Evolutionary conservation across 1,284 basidiomycete species (phyloP).

Genomic region (Cryptococcus sp.): DNA sequence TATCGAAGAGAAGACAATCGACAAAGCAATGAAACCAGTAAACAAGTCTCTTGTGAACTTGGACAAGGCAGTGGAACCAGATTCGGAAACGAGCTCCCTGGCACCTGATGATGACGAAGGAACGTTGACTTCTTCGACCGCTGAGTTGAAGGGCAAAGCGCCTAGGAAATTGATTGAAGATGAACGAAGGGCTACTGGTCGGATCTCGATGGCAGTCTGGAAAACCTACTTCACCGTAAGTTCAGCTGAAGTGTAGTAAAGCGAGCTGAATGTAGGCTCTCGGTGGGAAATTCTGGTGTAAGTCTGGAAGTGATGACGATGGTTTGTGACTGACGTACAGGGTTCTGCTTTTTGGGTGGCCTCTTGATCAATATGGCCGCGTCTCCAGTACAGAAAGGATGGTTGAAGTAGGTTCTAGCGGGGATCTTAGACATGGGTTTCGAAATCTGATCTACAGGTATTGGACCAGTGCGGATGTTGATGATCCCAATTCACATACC

Average conservation of each 20-base stretch:
- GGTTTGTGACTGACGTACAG: conserved; percentile 47
- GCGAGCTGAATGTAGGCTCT: conserved; percentile 16
- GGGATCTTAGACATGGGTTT: neutral
- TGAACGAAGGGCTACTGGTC: conserved; percentile 78
- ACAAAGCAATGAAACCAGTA: conserved; percentile 33
- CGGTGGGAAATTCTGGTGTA: conserved; percentile 55
- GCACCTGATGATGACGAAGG: conserved; percentile 35
- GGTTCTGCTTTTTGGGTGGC: conserved; percentile 60
- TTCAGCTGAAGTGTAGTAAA: neutral
- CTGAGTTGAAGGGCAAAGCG: conserved; percentile 46
- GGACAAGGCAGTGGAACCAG: conserved; percentile 28
- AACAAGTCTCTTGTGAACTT: conserved; percentile 35
- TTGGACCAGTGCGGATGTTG: conserved; percentile 26
- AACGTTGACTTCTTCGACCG: conserved; percentile 23
- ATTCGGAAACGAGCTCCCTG: conserved; percentile 42
- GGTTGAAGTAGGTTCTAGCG: conserved; percentile 59
- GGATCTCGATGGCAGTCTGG: conserved; percentile 76
- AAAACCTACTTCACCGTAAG: conserved; percentile 66
- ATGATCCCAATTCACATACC: conserved; percentile 44
- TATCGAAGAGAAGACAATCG: conserved; percentile 46
- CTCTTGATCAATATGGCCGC: conserved; percentile 64
- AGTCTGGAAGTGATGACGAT: conserved; percentile 57
- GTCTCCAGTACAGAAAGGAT: conserved; percentile 76
- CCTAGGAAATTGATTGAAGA: conserved; percentile 86
- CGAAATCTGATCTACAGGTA: conserved; percentile 11